Conservation (phyloP, 1,139 yeast genomes). For the Nadsonia starkeyi-henricii region DNA sequence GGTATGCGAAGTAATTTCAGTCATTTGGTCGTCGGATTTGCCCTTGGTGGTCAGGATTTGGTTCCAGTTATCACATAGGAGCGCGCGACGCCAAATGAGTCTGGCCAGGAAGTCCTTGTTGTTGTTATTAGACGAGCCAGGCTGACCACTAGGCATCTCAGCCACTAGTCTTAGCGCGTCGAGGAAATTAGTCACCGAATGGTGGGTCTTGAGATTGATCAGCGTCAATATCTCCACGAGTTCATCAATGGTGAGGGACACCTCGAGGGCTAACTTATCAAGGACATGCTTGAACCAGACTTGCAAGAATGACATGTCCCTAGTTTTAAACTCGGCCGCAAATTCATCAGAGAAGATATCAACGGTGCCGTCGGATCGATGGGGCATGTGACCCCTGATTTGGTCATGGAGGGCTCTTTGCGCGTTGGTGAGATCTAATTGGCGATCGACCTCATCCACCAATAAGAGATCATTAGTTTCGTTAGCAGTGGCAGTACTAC, state of each 20-base stretch:
- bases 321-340: not conserved
- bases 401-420: constrained; percentile 9
- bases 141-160: no score
- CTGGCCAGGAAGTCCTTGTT: constrained; percentile 21
- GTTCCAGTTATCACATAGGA: constrained; percentile 48
- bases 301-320: not conserved
- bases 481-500: not conserved
- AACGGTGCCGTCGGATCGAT: not conserved
- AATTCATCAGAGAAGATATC: not conserved
- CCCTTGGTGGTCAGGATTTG: constrained; percentile 29
- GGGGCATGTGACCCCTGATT: not conserved
- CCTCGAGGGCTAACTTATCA: constrained; percentile 11
- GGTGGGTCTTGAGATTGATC: constrained; percentile 24
- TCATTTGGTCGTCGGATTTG: constrained; percentile 32
- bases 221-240: constrained; percentile 47
- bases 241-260: constrained; percentile 32
- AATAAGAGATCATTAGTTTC: not conserved
- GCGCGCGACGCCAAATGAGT: constrained; percentile 49
- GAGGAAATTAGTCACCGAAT: constrained; percentile 25
- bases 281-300: not conserved
- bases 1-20: constrained; percentile 30
- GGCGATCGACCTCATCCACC: constrained; percentile 8
- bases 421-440: constrained; percentile 9
- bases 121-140: constrained; percentile 19
- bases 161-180: constrained; percentile 32